Base-by-base conservation (phyloP, 2,329 filamentous ascomycete genomes). In the Furcasterigmium sp. region DNA sequence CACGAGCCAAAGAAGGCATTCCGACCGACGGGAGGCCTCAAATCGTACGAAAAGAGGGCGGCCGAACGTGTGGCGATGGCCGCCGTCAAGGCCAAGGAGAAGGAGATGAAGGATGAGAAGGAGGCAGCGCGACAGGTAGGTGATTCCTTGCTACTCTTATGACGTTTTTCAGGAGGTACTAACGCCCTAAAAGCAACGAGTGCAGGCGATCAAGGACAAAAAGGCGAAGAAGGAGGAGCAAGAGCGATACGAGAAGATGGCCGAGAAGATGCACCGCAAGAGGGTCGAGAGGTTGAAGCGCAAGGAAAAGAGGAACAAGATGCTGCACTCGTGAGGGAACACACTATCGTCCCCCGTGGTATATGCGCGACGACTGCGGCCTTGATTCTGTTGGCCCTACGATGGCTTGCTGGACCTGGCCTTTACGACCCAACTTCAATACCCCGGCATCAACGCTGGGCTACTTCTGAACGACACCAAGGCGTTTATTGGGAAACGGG, bases 201-300 rank as follows among this genome's bases (percentile, higher is more conserved):
- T 93, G 43, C 78, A 91, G 58, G 77, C 77, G 10, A 87, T 97
- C 60, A 91, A 86, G 58, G 89, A 95, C 51, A 91, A 85, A 66
- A 80, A 88, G 53, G 85, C 82, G 17, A 87, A 84, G 41, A 97
- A 96, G 76, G 91, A 89, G 56, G 93, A 97, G 73, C 90, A 86
- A 66, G 89, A 91, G 58, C 76, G 91, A 53, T 97, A 91, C 61
- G 88, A 90, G 64, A 88, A 91, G 73, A 80, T 98, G 80, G 91
- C 90, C 17, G 88, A 90, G 70, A 97, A 93, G 73, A 97, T 98
- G 93, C 91, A 97, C 71, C 82, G 80, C 67, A 97, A 95, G 76
- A 78, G 91, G 48, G 85, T 97, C 11, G 93, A 98, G 69, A 80
- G 93, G 55, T 68, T 95, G 65, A 95, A 90, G 82, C 80, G 91